phyloP scores from a whole-genome alignment of 495 filamentous ascomycete genomes.

The Hypoxylon subgilvum region DNA sequence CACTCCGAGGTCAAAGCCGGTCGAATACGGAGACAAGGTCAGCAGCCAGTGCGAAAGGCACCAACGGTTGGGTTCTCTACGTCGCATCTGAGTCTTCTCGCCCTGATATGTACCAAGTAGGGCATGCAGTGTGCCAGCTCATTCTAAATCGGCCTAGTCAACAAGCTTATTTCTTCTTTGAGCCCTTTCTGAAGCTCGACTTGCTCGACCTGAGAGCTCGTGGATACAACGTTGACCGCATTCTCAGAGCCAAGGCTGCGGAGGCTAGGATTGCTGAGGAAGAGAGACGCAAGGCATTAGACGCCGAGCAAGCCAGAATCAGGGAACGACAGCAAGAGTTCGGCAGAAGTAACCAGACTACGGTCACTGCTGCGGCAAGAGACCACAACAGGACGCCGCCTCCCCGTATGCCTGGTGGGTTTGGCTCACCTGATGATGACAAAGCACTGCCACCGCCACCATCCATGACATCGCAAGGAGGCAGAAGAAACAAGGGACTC shows the following conservation, averaged over 20 bases:
- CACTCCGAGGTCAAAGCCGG: slow-evolving; percentile 68
- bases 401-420: slow-evolving; percentile 70
- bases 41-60: slow-evolving; percentile 57
- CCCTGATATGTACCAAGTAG: slow-evolving; percentile 87
- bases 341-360: slow-evolving; percentile 51
- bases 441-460: slow-evolving; percentile 23
- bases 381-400: slow-evolving; percentile 41
- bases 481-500: slow-evolving; percentile 52
- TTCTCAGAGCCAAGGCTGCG: slow-evolving; percentile 80
- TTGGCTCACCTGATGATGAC: slow-evolving; percentile 63
- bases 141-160: slow-evolving; percentile 83
- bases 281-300: slow-evolving; percentile 74
- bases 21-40: slow-evolving; percentile 72
- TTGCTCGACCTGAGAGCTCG: slow-evolving; percentile 76
- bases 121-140: slow-evolving; percentile 76
- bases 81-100: slow-evolving; percentile 58
- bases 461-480: slow-evolving; percentile 31
- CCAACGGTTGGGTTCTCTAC: slow-evolving; percentile 48
- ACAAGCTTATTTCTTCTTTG: slow-evolving; percentile 82
- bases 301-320: slow-evolving; percentile 72
- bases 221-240: slow-evolving; percentile 94
- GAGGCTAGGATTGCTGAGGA: slow-evolving; percentile 86
- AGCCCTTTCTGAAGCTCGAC: slow-evolving; percentile 80
- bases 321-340: slow-evolving; percentile 64
- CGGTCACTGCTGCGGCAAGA: slow-evolving; percentile 42